Percentiles rank a stretch among this genome's conserved stretches.
Conservation (phyloP, 441 rosid genomes). For the Francoa sonchifolia region DNA sequence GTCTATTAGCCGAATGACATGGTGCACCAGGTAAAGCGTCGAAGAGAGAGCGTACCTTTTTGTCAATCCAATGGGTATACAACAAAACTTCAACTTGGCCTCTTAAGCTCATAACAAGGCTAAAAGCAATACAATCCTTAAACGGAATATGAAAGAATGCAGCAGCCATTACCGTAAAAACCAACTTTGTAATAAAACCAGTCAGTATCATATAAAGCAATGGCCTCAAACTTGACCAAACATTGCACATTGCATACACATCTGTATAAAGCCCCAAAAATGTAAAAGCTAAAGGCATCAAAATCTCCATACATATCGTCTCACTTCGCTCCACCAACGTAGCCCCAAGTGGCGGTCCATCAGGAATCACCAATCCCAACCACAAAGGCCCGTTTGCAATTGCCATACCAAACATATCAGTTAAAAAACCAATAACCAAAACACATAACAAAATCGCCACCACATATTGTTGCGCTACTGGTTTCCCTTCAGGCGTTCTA, state of each 20-base stretch:
- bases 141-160: slow-evolving; percentile 26
- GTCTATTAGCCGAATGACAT: not conserved
- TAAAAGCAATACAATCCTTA: slow-evolving; percentile 42
- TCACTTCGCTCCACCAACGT: slow-evolving; percentile 40
- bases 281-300: slow-evolving; percentile 51
- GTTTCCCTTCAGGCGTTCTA: slow-evolving; percentile 38
- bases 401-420: slow-evolving; percentile 53
- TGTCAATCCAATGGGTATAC: slow-evolving; percentile 47
- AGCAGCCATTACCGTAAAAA: slow-evolving; percentile 17
- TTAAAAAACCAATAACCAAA: slow-evolving; percentile 27
- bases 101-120: slow-evolving; percentile 51
- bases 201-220: slow-evolving; percentile 20
- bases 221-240: slow-evolving; percentile 38
- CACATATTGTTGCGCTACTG: slow-evolving; percentile 32
- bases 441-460: slow-evolving; percentile 34
- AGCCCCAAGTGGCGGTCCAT: slow-evolving; percentile 50
- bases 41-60: slow-evolving; percentile 19
- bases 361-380: slow-evolving; percentile 53
- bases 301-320: slow-evolving; percentile 34
- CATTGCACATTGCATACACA: slow-evolving; percentile 19
- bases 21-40: not conserved
- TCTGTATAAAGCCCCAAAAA: slow-evolving; percentile 36
- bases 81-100: slow-evolving; percentile 55
- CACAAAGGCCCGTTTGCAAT: slow-evolving; percentile 41
- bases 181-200: slow-evolving; percentile 26